Base-by-base conservation (phyloP, 495 filamentous ascomycete genomes). In the Penicillium crystallinum region DNA sequence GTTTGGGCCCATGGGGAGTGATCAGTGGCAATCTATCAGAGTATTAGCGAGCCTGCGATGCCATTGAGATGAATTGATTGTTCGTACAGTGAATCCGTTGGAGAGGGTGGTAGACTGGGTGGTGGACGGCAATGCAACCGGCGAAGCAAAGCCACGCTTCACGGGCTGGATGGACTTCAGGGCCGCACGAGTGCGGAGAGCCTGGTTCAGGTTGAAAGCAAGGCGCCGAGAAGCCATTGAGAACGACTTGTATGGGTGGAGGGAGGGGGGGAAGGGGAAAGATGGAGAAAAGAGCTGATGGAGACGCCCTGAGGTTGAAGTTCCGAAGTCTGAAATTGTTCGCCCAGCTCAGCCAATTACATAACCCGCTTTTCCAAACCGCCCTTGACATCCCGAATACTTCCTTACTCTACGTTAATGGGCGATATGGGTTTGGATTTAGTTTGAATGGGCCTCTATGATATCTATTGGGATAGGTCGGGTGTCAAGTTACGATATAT, bases 1-100 rank as follows among this genome's bases (percentile, higher is more conserved):
- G 93, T 99, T 79, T 97, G 92, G 57, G 93, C 91, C 81, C 90
- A 97, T 63, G 93, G 93, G 44, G 93, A 97, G 77, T 97, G 88
- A 66, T 98, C 93, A 63, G 93, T 95, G 53, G 93, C 92, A 68
- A 97, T 89, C 95, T 97, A 72, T 43, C 50, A 17, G 50, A 37
- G 57, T 19, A 40, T 80, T 55, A 68, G 82, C 73, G 58, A 78
- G 56, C 14, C 27, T 46, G 37, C 46, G 27, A 59, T 45, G 52
- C 61, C 31, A 68, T 68, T 68, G 58, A 58, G 49, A 18, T 49
- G 46, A 18, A 5, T 9, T 44, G 43, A 46, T 27, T 27, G 23
- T 55, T 14, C 87, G 66, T 85, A 97, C 93, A 51, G 93, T 98
- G 72, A 98, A 81, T 63, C 93, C 93, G 81, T 97, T 98, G 72